These are phyloP conservation scores for Penicillium sp. DNA, from an alignment of 2,329 filamentous ascomycete genomes.

Conservation along the genomic window DNA sequence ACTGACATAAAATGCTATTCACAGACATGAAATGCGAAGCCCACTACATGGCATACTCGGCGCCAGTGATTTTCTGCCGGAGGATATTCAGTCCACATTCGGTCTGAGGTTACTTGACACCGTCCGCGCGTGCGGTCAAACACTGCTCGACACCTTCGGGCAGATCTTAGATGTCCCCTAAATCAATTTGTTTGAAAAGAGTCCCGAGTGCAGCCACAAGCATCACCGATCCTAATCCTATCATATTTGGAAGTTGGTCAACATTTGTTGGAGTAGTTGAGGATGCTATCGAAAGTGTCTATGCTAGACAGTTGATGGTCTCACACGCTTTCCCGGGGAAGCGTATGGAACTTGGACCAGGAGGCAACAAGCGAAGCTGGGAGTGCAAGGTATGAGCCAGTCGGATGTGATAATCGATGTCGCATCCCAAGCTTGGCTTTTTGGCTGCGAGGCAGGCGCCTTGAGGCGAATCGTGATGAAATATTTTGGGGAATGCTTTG, in stretches of 20 bases:
- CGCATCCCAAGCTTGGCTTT: constrained; percentile 49
- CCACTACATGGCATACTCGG: constrained; percentile 45
- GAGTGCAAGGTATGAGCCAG: neutral
- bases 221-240: constrained; percentile 24
- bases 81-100: constrained; percentile 36
- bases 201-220: constrained; percentile 20
- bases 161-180: constrained; percentile 45
- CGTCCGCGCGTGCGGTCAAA: constrained; percentile 43
- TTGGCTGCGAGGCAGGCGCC: constrained; percentile 55
- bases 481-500: constrained; percentile 60
- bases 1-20: neutral
- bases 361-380: neutral
- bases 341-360: neutral
- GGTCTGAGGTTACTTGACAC: constrained; percentile 36
- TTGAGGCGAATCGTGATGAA: constrained; percentile 61
- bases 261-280: constrained; percentile 51
- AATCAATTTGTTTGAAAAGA: constrained; percentile 28
- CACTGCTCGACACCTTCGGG: constrained; percentile 44
- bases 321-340: neutral
- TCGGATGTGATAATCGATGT: neutral
- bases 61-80: constrained; percentile 41
- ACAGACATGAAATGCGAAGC: constrained; percentile 41
- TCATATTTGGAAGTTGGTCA: constrained; percentile 25
- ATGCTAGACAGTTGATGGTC: constrained; percentile 40
- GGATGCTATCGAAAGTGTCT: constrained; percentile 58